These are phyloP conservation scores for Eucalyptus pauciflora DNA, from an alignment of 345 rosid genomes.

Conservation along the genomic window DNA sequence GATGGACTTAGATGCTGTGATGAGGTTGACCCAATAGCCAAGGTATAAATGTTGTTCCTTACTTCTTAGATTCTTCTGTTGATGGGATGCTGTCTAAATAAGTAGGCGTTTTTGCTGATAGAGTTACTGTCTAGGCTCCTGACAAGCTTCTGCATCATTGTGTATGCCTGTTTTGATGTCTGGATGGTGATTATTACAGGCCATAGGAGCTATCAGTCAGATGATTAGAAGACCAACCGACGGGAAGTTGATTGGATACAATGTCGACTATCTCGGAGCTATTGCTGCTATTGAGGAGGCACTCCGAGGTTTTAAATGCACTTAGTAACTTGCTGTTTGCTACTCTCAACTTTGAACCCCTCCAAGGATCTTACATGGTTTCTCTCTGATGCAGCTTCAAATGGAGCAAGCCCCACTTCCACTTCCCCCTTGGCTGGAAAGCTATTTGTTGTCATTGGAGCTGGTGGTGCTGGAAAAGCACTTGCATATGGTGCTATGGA, in stretches of 20 bases:
- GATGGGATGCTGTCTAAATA: not conserved
- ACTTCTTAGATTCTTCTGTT: not conserved
- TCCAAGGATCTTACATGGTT: not conserved
- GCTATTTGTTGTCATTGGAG: slow-evolving; percentile 52
- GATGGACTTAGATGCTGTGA: slow-evolving; percentile 41
- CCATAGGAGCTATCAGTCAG: slow-evolving; percentile 46
- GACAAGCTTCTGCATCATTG: not conserved
- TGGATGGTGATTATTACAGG: slow-evolving; percentile 8
- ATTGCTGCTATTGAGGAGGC: slow-evolving; percentile 56
- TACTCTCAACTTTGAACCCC: not conserved
- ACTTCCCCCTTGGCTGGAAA: slow-evolving; percentile 51
- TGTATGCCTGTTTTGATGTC: not conserved
- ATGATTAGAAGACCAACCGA: slow-evolving; percentile 42
- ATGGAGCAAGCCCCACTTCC: slow-evolving; percentile 5
- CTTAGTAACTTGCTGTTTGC: not conserved
- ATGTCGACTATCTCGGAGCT: slow-evolving; percentile 51
- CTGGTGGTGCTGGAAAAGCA: slow-evolving; percentile 66
- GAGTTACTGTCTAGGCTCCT: not conserved
- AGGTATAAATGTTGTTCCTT: slow-evolving; percentile 6
- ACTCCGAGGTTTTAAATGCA: slow-evolving; percentile 22
- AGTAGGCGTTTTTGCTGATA: not conserved
- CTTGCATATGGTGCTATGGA: slow-evolving; percentile 50
- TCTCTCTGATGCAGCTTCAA: slow-evolving; percentile 14
- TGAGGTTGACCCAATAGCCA: slow-evolving; percentile 40
- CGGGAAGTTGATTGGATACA: slow-evolving; percentile 43